Percentiles rank a stretch among this genome's conserved stretches.
These are phyloP conservation scores for Plectosphaerella sp. DNA, from an alignment of 2,329 filamentous ascomycete species.

Conservation along the genomic window DNA sequence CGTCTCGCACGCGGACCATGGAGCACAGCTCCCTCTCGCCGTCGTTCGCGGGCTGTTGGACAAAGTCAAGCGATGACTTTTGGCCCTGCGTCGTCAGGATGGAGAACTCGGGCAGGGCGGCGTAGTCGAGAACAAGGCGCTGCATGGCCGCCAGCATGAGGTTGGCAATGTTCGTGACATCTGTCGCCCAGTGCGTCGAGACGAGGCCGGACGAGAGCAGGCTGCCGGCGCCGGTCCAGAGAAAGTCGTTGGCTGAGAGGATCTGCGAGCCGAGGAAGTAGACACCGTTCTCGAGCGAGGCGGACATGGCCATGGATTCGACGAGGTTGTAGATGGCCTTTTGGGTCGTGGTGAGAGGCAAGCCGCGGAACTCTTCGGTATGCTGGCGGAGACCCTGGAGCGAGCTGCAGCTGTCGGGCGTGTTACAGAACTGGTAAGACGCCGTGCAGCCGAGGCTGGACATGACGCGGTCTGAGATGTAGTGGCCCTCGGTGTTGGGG, in stretches of 20 bases:
- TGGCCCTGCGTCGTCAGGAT: background rate
- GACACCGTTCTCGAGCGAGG: background rate
- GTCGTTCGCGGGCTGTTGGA: background rate
- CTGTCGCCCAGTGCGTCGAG: background rate
- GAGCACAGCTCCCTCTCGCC: background rate
- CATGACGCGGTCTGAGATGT: background rate
- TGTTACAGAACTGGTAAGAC: slow-evolving; percentile 2
- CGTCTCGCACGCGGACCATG: background rate
- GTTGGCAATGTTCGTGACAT: background rate
- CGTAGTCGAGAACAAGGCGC: slow-evolving; percentile 1
- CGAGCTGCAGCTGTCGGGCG: background rate
- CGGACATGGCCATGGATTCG: background rate
- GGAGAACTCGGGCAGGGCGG: background rate
- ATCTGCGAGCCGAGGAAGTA: background rate
- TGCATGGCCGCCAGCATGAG: background rate
- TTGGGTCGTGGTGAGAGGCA: background rate
- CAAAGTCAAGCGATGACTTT: background rate
- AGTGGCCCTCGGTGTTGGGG: background rate
- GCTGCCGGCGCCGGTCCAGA: background rate
- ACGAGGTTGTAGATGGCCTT: background rate
- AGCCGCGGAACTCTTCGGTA: background rate
- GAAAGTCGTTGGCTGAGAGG: background rate
- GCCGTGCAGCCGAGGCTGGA: background rate
- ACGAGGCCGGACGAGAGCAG: background rate
- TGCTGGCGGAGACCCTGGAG: background rate